phyloP scores from a whole-genome alignment of 2,329 filamentous ascomycete species.

The Tricladium varicosporioides region DNA sequence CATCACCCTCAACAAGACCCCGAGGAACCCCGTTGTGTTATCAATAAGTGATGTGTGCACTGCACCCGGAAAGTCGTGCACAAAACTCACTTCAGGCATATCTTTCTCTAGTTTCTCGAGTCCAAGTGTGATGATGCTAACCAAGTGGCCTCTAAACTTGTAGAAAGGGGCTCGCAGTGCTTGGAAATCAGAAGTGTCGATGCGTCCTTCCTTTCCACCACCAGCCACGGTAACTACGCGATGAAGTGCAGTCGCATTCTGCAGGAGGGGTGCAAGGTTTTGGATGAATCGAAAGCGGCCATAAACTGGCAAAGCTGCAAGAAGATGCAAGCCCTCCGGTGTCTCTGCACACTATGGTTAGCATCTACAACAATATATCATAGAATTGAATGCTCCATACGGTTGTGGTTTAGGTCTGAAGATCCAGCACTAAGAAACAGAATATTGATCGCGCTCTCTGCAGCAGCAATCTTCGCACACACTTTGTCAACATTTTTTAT shows the following conservation, averaged over 20 bases:
- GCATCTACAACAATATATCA: neutral
- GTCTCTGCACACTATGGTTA: slow-evolving; percentile 34
- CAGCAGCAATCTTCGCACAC: slow-evolving; percentile 46
- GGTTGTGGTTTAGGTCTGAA: neutral
- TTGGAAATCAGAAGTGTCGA: slow-evolving; percentile 44
- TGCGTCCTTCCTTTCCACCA: slow-evolving; percentile 48
- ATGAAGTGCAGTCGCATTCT: slow-evolving; percentile 41
- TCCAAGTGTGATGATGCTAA: slow-evolving; percentile 46
- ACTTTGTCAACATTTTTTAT: slow-evolving; percentile 45
- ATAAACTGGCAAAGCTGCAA: slow-evolving; percentile 50
- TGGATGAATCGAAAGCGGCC: slow-evolving; percentile 52
- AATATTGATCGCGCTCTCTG: slow-evolving; percentile 51
- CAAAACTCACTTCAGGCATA: slow-evolving; percentile 45
- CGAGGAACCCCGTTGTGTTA: slow-evolving; percentile 29
- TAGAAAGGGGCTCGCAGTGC: slow-evolving; percentile 31
- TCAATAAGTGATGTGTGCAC: slow-evolving; percentile 32
- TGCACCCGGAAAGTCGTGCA: slow-evolving; percentile 47
- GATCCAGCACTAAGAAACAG: slow-evolving; percentile 49
- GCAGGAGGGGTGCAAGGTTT: slow-evolving; percentile 55
- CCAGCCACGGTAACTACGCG: slow-evolving; percentile 53
- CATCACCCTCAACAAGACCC: neutral
- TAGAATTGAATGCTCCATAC: slow-evolving; percentile 34
- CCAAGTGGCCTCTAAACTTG: slow-evolving; percentile 37
- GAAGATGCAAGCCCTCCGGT: slow-evolving; percentile 49
- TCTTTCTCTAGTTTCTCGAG: slow-evolving; percentile 44